These are phyloP conservation scores for Pestalotiopsis sp. DNA, from an alignment of 2,329 filamentous ascomycete species.

Conservation along the genomic window DNA sequence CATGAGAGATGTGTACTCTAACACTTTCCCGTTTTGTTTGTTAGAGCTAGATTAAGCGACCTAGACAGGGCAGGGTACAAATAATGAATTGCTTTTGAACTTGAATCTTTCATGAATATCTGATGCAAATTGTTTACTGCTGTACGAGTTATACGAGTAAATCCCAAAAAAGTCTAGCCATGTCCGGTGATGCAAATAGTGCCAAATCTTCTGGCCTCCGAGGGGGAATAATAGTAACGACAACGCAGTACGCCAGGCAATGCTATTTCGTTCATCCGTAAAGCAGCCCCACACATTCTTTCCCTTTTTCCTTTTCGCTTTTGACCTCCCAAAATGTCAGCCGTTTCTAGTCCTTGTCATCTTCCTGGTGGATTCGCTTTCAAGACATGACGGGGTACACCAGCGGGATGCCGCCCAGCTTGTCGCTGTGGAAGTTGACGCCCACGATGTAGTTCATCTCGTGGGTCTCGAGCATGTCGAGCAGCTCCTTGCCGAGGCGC, in stretches of 20 bases:
- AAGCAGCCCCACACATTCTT: neutral
- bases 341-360: neutral
- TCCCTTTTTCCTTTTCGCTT: neutral
- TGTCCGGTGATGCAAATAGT: neutral
- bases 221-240: neutral
- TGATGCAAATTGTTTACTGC: neutral
- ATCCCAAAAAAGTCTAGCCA: neutral
- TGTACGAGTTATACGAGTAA: neutral
- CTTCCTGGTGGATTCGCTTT: neutral
- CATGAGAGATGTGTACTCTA: neutral
- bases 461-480: constrained; percentile 5
- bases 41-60: constrained; percentile 13
- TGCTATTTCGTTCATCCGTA: neutral
- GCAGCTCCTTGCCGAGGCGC: constrained; percentile 15
- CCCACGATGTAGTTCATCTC: constrained; percentile 7
- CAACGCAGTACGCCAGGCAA: neutral
- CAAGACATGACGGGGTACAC: constrained; percentile 1
- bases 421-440: neutral
- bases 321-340: neutral
- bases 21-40: constrained; percentile 2
- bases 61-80: constrained; percentile 11
- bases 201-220: neutral
- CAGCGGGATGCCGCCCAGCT: constrained; percentile 6
- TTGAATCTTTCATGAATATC: neutral
- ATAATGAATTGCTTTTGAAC: neutral